Conservation (phyloP, 2,329 filamentous ascomycete species). For the Zasmidium citrigriseum region DNA sequence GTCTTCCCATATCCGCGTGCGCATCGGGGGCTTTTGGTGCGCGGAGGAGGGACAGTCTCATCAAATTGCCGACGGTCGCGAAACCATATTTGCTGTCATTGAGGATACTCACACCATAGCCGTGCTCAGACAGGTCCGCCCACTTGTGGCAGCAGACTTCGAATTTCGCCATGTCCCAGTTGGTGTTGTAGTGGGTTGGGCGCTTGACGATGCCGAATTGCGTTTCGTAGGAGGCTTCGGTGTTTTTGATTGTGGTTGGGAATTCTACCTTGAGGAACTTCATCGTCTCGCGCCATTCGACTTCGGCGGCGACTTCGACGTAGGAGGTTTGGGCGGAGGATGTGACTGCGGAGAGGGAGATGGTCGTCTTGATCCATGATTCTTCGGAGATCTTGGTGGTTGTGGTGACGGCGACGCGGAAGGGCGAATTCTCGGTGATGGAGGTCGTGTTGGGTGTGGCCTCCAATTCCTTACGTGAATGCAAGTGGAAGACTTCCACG, state of each 20-base stretch:
- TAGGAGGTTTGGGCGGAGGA: conserved; percentile 63
- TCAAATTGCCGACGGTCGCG: conserved; percentile 81
- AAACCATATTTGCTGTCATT: conserved; percentile 98
- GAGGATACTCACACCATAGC: conserved; percentile 87
- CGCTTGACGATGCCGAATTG: conserved; percentile 86
- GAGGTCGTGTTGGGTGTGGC: conserved; percentile 61
- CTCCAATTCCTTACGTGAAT: conserved; percentile 76
- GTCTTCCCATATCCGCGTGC: conserved; percentile 84
- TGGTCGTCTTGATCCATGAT: conserved; percentile 83
- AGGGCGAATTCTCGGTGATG: conserved; percentile 69
- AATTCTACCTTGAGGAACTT: conserved; percentile 99
- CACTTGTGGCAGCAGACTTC: conserved; percentile 96
- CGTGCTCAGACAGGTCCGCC: conserved; percentile 84
- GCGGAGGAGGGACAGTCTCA: conserved; percentile 84
- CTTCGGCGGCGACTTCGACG: conserved; percentile 77
- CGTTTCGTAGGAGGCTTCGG: conserved; percentile 91
- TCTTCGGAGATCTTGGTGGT: conserved; percentile 84
- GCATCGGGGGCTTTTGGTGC: conserved; percentile 91
- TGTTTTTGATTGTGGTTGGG: conserved; percentile 86
- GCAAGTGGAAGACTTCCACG: conserved; percentile 92
- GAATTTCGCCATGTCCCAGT: conserved; percentile 97
- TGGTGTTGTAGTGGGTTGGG: conserved; percentile 97
- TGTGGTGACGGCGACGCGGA: conserved; percentile 79
- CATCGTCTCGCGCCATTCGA: conserved; percentile 97
- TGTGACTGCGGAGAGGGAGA: conserved; percentile 72